Percentiles rank a stretch among this genome's conserved stretches.
Conservation (phyloP, 306 rosid species). For the Cucumis cinereus region DNA sequence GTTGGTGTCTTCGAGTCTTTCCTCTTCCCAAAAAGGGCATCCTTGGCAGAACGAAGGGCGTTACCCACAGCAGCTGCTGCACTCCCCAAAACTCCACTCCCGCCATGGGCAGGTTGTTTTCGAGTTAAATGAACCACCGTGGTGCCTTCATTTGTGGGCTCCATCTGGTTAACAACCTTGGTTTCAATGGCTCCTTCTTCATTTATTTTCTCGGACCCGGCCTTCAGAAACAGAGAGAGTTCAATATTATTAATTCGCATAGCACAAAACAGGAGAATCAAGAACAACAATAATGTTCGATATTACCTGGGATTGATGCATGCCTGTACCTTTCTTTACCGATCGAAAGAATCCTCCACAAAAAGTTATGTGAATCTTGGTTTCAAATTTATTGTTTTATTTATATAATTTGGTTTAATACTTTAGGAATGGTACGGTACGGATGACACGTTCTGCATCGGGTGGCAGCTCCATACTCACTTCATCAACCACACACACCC, state of each 20-base stretch:
- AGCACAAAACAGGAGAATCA: too few species aligned
- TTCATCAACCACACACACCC: too few species aligned
- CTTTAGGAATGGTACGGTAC: too few species aligned
- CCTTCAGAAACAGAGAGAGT: not conserved
- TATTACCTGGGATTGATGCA: not conserved
- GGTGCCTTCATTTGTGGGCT: slow-evolving; percentile 7
- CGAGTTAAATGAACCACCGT: slow-evolving; percentile 19
- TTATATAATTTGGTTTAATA: too few species aligned
- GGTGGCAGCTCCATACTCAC: too few species aligned
- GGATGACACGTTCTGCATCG: too few species aligned
- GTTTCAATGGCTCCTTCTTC: slow-evolving; percentile 13
- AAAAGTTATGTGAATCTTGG: too few species aligned
- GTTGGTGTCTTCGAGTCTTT: not conserved
- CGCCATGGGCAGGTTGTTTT: not conserved
- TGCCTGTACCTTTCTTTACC: not conserved
- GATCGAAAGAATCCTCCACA: too few species aligned
- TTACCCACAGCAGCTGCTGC: slow-evolving; percentile 11
- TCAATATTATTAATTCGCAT: too few species aligned
- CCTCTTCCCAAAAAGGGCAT: slow-evolving; percentile 16
- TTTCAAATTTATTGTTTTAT: too few species aligned
- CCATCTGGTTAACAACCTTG: slow-evolving; percentile 10
- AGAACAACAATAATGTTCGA: not conserved
- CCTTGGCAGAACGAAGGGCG: slow-evolving; percentile 14
- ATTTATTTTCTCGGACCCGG: slow-evolving; percentile 13
- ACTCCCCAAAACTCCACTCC: slow-evolving; percentile 5